These are phyloP conservation scores for Pseudopithomyces maydicus DNA, from an alignment of 2,329 filamentous ascomycete genomes.

Conservation along the genomic window DNA sequence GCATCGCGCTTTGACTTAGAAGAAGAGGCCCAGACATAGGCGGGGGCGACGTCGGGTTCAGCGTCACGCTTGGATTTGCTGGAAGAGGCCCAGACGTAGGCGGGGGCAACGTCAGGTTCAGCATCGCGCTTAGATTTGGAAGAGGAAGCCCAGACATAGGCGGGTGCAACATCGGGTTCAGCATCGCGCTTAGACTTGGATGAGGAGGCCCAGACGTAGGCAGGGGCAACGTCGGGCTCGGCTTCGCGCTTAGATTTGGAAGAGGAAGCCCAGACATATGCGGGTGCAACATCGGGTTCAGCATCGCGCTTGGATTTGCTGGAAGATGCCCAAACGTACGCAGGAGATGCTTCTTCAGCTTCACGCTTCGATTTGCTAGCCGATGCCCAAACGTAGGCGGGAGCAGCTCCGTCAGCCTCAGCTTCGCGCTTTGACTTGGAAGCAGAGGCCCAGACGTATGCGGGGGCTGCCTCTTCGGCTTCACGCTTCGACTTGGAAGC, in stretches of 20 bases:
- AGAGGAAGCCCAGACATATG: background rate
- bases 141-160: background rate
- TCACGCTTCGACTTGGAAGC: background rate
- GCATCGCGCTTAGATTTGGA: background rate
- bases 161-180: background rate
- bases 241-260: background rate
- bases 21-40: background rate
- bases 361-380: background rate
- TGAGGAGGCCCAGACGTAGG: background rate
- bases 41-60: background rate
- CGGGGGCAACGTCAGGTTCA: background rate
- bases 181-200: background rate
- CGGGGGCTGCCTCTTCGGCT: background rate
- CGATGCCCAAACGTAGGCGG: background rate
- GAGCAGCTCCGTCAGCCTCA: background rate
- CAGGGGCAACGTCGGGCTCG: background rate
- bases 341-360: background rate
- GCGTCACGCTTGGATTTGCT: no score
- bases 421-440: background rate
- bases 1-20: background rate
- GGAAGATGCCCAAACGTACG: background rate
- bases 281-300: background rate
- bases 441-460: background rate
- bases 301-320: background rate
- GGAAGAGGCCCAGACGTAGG: no score